These are phyloP conservation scores for Alternaria brassicicola DNA, from an alignment of 2,329 filamentous ascomycete genomes.

Conservation along the genomic window DNA sequence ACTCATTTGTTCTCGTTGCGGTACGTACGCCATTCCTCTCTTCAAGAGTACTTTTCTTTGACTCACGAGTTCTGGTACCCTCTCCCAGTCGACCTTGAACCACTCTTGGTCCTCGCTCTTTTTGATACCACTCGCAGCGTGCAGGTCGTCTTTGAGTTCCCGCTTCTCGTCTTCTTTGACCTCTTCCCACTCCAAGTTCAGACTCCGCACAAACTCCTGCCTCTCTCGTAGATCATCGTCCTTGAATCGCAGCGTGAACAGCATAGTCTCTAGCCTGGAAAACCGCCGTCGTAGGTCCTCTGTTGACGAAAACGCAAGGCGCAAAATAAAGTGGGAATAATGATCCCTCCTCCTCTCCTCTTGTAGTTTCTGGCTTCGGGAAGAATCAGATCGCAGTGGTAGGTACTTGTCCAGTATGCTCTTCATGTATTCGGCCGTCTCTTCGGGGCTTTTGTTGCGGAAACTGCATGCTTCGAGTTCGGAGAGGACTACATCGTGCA, in stretches of 20 bases:
- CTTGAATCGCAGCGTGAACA: constrained; percentile 83
- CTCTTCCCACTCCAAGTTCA: constrained; percentile 84
- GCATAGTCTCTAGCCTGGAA: constrained; percentile 81
- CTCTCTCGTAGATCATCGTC: constrained; percentile 77
- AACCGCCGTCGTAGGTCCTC: constrained; percentile 90
- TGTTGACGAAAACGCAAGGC: constrained; percentile 88
- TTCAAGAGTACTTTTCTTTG: constrained; percentile 72
- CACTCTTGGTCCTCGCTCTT: constrained; percentile 78
- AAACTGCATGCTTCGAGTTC: constrained; percentile 95
- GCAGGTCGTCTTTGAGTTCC: constrained; percentile 66
- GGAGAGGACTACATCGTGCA: constrained; percentile 67
- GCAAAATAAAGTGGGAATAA: constrained; percentile 96
- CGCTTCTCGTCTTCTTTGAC: constrained; percentile 80
- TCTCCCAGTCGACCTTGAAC: constrained; percentile 97
- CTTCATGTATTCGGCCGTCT: constrained; percentile 83
- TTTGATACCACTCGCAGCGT: constrained; percentile 57
- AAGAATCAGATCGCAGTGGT: constrained; percentile 77
- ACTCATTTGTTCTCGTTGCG: constrained; percentile 81
- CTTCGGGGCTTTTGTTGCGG: constrained; percentile 82
- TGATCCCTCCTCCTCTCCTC: constrained; percentile 91
- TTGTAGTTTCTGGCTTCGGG: constrained; percentile 62
- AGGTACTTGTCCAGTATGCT: constrained; percentile 87
- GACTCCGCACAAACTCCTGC: constrained; percentile 73
- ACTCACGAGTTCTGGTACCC: constrained; percentile 89
- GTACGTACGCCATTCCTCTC: constrained; percentile 88